Base-by-base conservation (phyloP, 2,329 filamentous ascomycete species). In the Helotiales sp. region DNA sequence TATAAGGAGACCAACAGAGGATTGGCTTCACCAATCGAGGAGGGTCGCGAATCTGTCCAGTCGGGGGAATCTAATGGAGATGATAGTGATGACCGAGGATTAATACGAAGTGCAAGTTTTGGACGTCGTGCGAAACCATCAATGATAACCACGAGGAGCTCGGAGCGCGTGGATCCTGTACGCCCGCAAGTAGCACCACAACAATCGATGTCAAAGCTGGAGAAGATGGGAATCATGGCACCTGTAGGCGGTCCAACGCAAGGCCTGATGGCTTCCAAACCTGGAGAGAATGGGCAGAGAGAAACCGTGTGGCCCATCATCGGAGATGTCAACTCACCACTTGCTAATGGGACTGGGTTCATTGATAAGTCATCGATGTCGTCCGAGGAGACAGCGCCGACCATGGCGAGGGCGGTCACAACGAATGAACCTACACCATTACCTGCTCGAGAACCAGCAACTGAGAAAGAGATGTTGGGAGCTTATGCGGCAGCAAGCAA, bases 81-180 rank as follows among this genome's bases (percentile, higher is more conserved):
- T 36, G 63, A 70, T 60, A 66, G 59, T 47, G 68, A 86, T 54
- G 82, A 85, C 63, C 80, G 77, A 60, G 78, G 77, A 40, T 72
- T 88, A 22, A 84, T 87, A 9, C 76, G 84, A 57, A 85, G 79
- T 64, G 84, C 83, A 15, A 87, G 84, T 66, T 69, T 87, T 50
- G 85, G 84, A 12, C 85, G 83, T 68, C 79, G 81, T 66, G 82
- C 78, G 17, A 86, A 81, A 64, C 82, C 83, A 2, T 76, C 81
- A 4, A 74, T 86, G 42, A 76, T 87, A 15, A 81, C 74, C 40
- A 79, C 79, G 2, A 77, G 62, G 52, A 62, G 62, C 54, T 63
- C 66, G 61, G 69, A 67, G 12, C 60, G 52, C 17, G 40, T 50
- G 6, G 63, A 65, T 7, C 46, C 56, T 33, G 34, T 40, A 24